Evolutionary conservation across 2,329 filamentous ascomycete genomes (phyloP).

Genomic region (Massarina eburnea): DNA sequence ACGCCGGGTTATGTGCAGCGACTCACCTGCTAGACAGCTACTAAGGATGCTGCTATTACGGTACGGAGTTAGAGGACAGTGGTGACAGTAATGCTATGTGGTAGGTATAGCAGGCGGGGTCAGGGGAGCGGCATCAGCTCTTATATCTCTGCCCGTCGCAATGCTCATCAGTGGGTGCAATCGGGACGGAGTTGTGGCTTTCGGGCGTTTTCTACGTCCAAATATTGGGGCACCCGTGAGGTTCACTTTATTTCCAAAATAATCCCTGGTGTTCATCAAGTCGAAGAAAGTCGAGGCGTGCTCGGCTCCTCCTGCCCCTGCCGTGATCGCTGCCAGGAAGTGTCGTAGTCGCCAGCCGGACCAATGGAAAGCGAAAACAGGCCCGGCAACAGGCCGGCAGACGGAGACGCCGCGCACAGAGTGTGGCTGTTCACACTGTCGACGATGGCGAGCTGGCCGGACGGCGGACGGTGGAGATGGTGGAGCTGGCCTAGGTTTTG

Average conservation of each 20-base stretch:
- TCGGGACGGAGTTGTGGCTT: slow-evolving; percentile 26
- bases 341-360: slow-evolving; percentile 9
- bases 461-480: neutral
- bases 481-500: neutral
- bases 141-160: slow-evolving; percentile 28
- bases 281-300: slow-evolving; percentile 27
- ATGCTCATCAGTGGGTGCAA: slow-evolving; percentile 10
- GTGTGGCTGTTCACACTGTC: slow-evolving; percentile 10
- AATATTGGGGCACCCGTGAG: slow-evolving; percentile 30
- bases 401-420: slow-evolving; percentile 13
- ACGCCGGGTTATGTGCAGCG: slow-evolving; percentile 17
- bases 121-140: too few species aligned
- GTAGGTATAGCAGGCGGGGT: neutral
- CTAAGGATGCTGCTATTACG: neutral
- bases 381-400: slow-evolving; percentile 3
- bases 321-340: slow-evolving; percentile 18
- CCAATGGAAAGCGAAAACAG: slow-evolving; percentile 18
- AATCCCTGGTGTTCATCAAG: slow-evolving; percentile 33
- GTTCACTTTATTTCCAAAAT: slow-evolving; percentile 28
- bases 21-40: neutral
- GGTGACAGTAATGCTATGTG: too few species aligned
- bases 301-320: slow-evolving; percentile 23
- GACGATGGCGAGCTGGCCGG: neutral
- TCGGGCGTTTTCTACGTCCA: slow-evolving; percentile 31
- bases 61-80: neutral